Evolutionary conservation across 768 basidiomycete genomes (phyloP).

Genomic region (Hypholoma fasciculare): DNA sequence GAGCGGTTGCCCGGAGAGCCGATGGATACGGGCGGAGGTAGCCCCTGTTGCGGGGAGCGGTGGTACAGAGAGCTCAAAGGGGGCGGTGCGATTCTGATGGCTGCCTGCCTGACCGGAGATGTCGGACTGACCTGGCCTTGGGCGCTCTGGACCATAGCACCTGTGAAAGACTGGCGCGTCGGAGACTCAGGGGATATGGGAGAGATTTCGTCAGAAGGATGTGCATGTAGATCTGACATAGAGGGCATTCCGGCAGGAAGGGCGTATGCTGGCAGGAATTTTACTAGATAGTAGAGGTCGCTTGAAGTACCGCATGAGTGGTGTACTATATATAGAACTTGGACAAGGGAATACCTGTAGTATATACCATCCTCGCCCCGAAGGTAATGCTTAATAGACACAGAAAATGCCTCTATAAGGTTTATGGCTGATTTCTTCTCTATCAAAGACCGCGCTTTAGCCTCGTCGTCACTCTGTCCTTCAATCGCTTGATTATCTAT

Average conservation of each 20-base stretch:
- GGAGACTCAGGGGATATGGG: background rate
- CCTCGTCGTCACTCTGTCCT: conserved; percentile 24
- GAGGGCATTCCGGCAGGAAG: conserved; percentile 49
- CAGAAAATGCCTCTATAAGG: conserved; percentile 65
- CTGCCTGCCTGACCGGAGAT: background rate
- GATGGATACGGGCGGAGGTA: conserved; percentile 3
- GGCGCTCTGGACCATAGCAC: background rate
- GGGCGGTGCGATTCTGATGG: background rate
- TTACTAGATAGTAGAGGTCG: conserved; percentile 70
- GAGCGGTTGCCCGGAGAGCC: conserved; percentile 17
- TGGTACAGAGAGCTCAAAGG: background rate
- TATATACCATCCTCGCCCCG: conserved; percentile 56
- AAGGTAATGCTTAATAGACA: conserved; percentile 73
- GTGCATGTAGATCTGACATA: conserved; percentile 15
- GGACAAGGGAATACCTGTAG: conserved; percentile 32
- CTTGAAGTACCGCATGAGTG: conserved; percentile 18
- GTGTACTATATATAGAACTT: background rate
- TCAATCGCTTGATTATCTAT: conserved; percentile 23
- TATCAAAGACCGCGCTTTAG: conserved; percentile 47
- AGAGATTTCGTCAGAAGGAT: background rate
- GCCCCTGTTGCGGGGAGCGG: background rate
- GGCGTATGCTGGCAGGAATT: conserved; percentile 66
- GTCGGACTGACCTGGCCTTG: background rate
- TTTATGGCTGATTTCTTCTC: conserved; percentile 74
- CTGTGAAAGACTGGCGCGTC: background rate